Conservation (phyloP, 192 early-diverging fungal genomes). For the Mortierella alpina region DNA sequence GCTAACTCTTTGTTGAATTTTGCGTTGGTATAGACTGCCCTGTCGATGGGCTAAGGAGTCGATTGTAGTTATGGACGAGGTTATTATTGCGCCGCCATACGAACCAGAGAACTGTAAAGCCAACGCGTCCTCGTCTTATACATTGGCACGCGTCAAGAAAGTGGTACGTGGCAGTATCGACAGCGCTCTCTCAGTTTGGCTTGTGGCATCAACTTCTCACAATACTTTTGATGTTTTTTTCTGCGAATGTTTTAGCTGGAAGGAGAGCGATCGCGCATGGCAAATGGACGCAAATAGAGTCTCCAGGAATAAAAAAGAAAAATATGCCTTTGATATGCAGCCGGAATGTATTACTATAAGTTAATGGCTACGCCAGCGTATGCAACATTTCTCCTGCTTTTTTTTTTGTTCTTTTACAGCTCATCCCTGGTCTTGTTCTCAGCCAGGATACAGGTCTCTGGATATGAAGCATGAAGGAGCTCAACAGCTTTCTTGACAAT, state of each 20-base stretch:
- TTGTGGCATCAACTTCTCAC: background rate
- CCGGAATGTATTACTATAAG: background rate
- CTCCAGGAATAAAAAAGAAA: constrained; percentile 21
- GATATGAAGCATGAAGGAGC: constrained; percentile 31
- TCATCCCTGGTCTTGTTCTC: constrained; percentile 16
- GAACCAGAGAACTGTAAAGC: constrained; percentile 75
- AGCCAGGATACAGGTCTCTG: constrained; percentile 29
- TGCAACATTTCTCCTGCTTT: background rate
- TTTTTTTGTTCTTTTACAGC: constrained; percentile 12
- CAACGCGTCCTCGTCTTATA: constrained; percentile 61
- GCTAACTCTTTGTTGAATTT: background rate
- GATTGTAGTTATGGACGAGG: constrained; percentile 86
- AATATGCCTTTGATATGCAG: background rate
- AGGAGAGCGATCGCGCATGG: constrained; percentile 57
- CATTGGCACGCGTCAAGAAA: constrained; percentile 79
- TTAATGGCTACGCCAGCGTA: background rate
- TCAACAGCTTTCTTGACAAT: constrained; percentile 35
- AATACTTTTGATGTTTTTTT: background rate
- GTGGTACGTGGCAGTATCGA: constrained; percentile 62
- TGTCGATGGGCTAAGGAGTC: constrained; percentile 79
- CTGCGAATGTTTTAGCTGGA: constrained; percentile 51
- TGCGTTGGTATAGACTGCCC: constrained; percentile 64
- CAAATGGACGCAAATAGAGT: constrained; percentile 49
- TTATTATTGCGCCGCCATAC: constrained; percentile 81
- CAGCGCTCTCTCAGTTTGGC: background rate